Conservation (phyloP, 2,329 filamentous ascomycete species). For the Xylariaceae sp. region DNA sequence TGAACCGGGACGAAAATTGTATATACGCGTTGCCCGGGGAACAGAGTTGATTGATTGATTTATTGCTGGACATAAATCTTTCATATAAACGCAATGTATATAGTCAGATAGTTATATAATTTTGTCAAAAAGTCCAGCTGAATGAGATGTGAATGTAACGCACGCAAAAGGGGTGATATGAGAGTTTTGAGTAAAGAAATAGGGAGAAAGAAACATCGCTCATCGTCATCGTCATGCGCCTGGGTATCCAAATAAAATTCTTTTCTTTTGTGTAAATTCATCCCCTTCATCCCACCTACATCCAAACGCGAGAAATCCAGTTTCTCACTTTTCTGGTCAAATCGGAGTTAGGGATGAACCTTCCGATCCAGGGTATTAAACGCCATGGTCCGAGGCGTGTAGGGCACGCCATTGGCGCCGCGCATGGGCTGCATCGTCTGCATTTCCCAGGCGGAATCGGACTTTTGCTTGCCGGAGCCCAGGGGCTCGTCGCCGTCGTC, state of each 20-base stretch:
- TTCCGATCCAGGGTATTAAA: conserved; percentile 59
- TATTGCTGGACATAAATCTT: too few species aligned
- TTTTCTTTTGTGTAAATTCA: background rate
- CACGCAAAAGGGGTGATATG: background rate
- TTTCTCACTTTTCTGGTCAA: too few species aligned
- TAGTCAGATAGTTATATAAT: background rate
- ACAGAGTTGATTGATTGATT: too few species aligned
- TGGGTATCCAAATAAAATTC: conserved; percentile 4
- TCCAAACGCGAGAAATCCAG: background rate
- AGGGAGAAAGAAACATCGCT: background rate
- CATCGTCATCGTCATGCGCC: background rate
- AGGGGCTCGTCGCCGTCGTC: conserved; percentile 29
- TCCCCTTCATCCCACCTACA: background rate
- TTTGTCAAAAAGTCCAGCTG: background rate
- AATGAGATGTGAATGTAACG: background rate
- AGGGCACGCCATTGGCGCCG: conserved; percentile 40
- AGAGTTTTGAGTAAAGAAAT: background rate
- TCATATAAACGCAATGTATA: too few species aligned
- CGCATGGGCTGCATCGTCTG: conserved; percentile 42
- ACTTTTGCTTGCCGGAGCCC: conserved; percentile 35
- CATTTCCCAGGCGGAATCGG: conserved; percentile 53
- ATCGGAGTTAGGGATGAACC: too few species aligned
- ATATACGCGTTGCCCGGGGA: too few species aligned
- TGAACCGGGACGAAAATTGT: too few species aligned
- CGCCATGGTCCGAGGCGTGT: conserved; percentile 61